These are phyloP conservation scores for Fusarium sp. DNA, from an alignment of 2,329 filamentous ascomycete genomes.

Conservation along the genomic window DNA sequence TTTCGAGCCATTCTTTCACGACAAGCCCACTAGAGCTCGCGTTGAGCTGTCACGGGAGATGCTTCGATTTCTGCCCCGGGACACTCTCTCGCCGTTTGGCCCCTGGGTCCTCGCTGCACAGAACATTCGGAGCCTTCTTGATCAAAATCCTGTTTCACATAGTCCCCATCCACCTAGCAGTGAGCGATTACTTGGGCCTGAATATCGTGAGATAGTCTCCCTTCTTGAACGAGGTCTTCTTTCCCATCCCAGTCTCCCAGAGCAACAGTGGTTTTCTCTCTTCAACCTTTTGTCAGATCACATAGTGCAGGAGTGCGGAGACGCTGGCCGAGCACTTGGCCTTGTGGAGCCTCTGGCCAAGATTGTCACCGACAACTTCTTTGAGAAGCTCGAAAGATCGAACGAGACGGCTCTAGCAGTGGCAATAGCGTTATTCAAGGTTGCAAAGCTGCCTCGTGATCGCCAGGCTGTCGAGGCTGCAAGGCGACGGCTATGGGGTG, in stretches of 20 bases:
- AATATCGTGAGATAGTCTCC: conserved; percentile 74
- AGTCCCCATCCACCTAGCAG: conserved; percentile 38
- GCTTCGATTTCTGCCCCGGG: conserved; percentile 58
- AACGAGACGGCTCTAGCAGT: conserved; percentile 47
- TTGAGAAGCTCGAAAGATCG: conserved; percentile 18
- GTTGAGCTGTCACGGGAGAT: conserved; percentile 61
- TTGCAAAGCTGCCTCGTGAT: conserved; percentile 65
- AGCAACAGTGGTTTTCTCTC: conserved; percentile 61
- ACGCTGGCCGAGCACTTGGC: conserved; percentile 70
- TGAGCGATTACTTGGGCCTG: conserved; percentile 65
- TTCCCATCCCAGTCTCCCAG: conserved; percentile 58
- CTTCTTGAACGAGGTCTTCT: conserved; percentile 71
- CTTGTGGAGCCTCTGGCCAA: conserved; percentile 77
- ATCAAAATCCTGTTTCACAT: conserved; percentile 39
- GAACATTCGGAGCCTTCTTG: conserved; percentile 55
- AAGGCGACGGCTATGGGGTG: conserved; percentile 69
- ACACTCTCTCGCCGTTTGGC: conserved; percentile 57
- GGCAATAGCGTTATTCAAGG: conserved; percentile 55
- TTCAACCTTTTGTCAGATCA: conserved; percentile 65
- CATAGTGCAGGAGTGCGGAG: conserved; percentile 70
- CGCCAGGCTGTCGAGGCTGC: conserved; percentile 71
- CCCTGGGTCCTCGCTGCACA: conserved; percentile 62
- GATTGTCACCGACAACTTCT: conserved; percentile 53
- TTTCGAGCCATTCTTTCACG: conserved; percentile 66
- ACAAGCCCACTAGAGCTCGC: conserved; percentile 56